Evolutionary conservation across 108 stramenopile species (phyloP), one percentile per base, ranked within the genome.

Genomic region (Conticribra guillardii): DNA sequence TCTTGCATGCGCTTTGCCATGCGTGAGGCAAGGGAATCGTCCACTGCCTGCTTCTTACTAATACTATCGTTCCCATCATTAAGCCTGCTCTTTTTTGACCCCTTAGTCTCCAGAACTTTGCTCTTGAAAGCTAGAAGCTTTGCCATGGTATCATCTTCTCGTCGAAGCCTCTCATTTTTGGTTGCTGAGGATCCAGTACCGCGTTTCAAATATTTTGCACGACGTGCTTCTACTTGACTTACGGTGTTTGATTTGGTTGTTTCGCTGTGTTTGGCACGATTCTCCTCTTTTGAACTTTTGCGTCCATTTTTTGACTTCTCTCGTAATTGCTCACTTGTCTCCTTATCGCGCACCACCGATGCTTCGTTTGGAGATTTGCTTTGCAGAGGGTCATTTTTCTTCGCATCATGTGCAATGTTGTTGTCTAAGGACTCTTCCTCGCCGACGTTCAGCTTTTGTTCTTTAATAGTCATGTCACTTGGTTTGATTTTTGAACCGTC

Each of bases 61-160:
- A 9, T 11, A 41, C 37, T 5, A 41, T 9, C 30, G 15, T 46
- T 34, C 19, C 48, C 45, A 29, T 58, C 14, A 23, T 29, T 61
- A 27, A 31, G n/a, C 22, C 30, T 48, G 51, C 66, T 54, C 23
- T 52, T 22, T 22, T 32, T 65, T 44, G 34, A 59, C 62, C 31
- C 62, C 31, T 69, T 76, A 3, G 71, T 62, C 47, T 66, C 27
- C 3, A 79, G 41, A 1, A 93, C 74, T 63, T 87, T 93, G 17
- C 52, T 79, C 64, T 86, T 84, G 85, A 94, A 94, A 16, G 75
- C 71, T 41, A 64, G 46, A 4, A 94, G 67, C 64, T 86, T 89
- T 21, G 80, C 55, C 74, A 94, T 72, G 51, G 88, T 89, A 19
- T 88, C 85, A 31, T 88, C 85, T 73, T 89, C 89, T 58, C 89